phyloP scores from a whole-genome alignment of 345 rosid species.

The Gossypium australe region DNA sequence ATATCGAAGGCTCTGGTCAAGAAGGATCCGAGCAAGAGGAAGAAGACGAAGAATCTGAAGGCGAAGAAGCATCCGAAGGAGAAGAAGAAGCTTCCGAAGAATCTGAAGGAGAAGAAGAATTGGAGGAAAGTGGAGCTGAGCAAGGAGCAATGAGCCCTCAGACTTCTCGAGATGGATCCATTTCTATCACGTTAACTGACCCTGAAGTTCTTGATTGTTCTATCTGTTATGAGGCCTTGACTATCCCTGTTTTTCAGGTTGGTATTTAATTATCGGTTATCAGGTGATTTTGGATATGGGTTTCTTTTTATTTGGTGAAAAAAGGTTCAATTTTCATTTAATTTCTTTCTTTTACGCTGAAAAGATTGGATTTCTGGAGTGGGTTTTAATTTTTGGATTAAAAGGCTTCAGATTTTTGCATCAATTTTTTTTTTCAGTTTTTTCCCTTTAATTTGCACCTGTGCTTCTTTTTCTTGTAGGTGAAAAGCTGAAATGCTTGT shows the following conservation, averaged over 20 bases:
- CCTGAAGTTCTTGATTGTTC: conserved; percentile 54
- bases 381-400: not conserved
- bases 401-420: not conserved
- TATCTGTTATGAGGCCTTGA: conserved; percentile 43
- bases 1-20: not conserved
- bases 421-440: not conserved
- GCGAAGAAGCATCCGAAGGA: conserved; percentile 1
- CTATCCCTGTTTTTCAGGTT: conserved; percentile 54
- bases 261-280: not conserved
- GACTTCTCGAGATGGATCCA: conserved; percentile 8
- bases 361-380: not conserved
- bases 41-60: not conserved
- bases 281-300: not conserved
- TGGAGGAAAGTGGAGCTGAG: conserved; percentile 5
- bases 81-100: not conserved
- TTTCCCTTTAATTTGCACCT: not conserved
- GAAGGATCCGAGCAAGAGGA: not conserved
- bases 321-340: not conserved
- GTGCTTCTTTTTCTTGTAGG: not conserved
- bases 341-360: not conserved
- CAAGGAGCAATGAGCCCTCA: not conserved
- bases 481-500: not conserved
- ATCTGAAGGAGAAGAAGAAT: conserved; percentile 9
- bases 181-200: conserved; percentile 36
- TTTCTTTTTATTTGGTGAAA: not conserved